phyloP scores from a whole-genome alignment of 106 monocot genomes.

The Alisma plantagoaquatica region DNA sequence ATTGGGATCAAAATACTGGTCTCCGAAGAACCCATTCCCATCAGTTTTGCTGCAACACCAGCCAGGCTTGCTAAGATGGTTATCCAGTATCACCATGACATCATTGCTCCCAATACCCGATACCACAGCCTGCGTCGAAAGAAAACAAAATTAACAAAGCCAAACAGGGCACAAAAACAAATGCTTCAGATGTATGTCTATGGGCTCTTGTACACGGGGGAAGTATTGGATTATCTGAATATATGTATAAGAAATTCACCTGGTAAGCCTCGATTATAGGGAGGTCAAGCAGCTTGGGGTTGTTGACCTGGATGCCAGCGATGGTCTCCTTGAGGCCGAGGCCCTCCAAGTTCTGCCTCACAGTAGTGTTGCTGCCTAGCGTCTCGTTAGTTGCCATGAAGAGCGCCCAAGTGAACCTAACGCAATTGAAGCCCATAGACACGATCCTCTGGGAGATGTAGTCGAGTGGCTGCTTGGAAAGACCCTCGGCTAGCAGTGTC shows the following conservation, averaged over 20 bases:
- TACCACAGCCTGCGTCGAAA: conserved; percentile 33
- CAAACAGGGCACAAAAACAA: too few relatives aligned
- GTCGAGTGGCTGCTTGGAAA: conserved; percentile 33
- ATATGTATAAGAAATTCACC: not conserved
- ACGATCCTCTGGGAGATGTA: conserved; percentile 29
- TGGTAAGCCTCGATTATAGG: conserved; percentile 15
- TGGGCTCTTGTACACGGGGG: too few relatives aligned
- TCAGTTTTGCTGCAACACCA: conserved; percentile 67
- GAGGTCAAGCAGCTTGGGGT: too few relatives aligned
- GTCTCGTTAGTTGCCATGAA: conserved; percentile 32
- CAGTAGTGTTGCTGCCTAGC: conserved; percentile 13
- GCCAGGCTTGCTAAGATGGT: conserved; percentile 69
- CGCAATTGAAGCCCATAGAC: conserved; percentile 53
- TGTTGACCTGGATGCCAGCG: too few relatives aligned
- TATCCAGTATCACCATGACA: conserved; percentile 74
- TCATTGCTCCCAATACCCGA: conserved; percentile 28
- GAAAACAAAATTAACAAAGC: not conserved
- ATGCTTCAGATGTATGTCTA: too few relatives aligned
- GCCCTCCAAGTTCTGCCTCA: conserved; percentile 22
- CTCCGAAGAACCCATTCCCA: conserved; percentile 70
- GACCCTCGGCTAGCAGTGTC: conserved; percentile 33
- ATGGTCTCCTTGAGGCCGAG: conserved; percentile 37
- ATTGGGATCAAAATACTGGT: conserved; percentile 46
- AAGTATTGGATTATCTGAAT: too few relatives aligned
- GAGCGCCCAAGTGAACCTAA: conserved; percentile 47